Base-by-base conservation (phyloP, 2,329 filamentous ascomycete genomes). In the Didymella exigua region DNA sequence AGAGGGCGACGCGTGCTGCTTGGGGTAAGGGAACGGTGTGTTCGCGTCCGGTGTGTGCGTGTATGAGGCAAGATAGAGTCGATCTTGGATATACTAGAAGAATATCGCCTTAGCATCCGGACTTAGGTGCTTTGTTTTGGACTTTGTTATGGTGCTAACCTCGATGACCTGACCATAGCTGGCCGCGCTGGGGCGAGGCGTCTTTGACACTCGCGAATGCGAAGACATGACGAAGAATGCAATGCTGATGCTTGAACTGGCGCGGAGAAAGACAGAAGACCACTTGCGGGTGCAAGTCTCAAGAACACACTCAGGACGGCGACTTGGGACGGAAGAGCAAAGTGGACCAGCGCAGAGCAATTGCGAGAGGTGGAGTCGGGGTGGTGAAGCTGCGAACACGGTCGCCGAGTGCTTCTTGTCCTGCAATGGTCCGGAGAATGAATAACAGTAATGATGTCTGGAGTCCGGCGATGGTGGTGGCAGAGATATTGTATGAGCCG, bases 21-120 rank as follows among this genome's bases (percentile, higher is more conserved):
- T 72, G 75, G 89, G 86, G 76, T 92, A 96, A 42, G 93, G 93
- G 74, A 98, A 97, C 33, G 89, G 84, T 29, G 93, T 96, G 61
- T 90, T 86, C 65, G 87, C 84, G 63, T 88, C 89, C 31, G 95
- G 95, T 42, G 90, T 81, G 63, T 91, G 87, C 48, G 89, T 86
- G 76, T 97, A 99, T 33, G 93, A 93, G 63, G 91, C 95, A 63
- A 99, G 87, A 75, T 98, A 99, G 45, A 99, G 84, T 54, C 93
- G 91, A 79, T 97, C 95, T 96, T 71, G 55, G 51, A 63, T 63
- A 58, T 67, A 66, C 62, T 68, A 59, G 44, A 49, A 42, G 27
- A 13, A 30, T 29, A 21, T 24, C 21, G 36, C 52, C 42, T 55
- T 55, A 55, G 54, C 43, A 47, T 68, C 40, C 61, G 60, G 45